These are phyloP conservation scores for Gastrodia elata DNA, from an alignment of 106 monocot species.

Conservation along the genomic window DNA sequence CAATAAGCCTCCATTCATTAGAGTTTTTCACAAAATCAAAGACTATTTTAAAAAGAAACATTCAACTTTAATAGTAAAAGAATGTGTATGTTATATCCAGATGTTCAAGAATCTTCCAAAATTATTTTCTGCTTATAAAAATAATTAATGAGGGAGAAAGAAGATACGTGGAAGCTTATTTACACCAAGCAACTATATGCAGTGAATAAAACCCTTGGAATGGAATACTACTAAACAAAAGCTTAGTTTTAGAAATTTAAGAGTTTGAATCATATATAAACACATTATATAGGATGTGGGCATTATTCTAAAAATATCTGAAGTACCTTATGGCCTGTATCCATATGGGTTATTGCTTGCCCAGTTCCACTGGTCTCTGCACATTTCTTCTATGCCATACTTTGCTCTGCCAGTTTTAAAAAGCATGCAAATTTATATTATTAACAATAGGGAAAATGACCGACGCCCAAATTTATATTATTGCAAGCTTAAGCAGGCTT, in stretches of 20 bases:
- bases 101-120: neutral
- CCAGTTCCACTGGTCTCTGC: constrained; percentile 61
- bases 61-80: neutral
- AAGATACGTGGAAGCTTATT: neutral
- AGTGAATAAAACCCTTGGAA: neutral
- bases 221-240: neutral
- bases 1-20: neutral
- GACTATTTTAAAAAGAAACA: neutral
- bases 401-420: constrained; percentile 23
- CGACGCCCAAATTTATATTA: too few relatives aligned
- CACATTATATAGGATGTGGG: neutral
- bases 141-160: neutral
- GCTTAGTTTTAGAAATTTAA: neutral
- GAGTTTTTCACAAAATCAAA: neutral
- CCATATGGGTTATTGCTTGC: constrained; percentile 50
- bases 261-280: neutral
- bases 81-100: too few relatives aligned
- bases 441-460: too few relatives aligned
- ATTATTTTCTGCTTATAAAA: neutral
- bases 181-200: neutral
- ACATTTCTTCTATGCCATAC: constrained; percentile 52
- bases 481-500: too few relatives aligned
- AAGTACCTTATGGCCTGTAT: constrained; percentile 11
- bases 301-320: neutral
- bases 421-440: neutral